Conservation (phyloP, 2,329 filamentous ascomycete species). For the Plectosphaerella cucumerina region DNA sequence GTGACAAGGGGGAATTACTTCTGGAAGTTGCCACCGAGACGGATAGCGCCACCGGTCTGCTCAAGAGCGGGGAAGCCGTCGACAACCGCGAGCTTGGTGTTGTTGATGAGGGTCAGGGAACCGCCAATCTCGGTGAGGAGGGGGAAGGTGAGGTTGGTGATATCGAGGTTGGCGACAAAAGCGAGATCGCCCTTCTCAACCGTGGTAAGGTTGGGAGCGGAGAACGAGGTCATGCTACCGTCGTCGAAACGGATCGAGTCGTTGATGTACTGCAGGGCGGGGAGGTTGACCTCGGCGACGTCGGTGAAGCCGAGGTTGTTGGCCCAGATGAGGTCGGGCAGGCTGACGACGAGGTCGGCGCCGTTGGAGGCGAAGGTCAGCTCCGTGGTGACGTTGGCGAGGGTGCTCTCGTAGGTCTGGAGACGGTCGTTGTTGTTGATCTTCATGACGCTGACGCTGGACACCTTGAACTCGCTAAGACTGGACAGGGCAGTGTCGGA, state of each 20-base stretch:
- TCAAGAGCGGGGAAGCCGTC: constrained; percentile 64
- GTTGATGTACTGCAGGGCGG: constrained; percentile 68
- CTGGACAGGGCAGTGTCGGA: constrained; percentile 79
- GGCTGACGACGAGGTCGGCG: constrained; percentile 61
- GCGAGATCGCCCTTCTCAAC: constrained; percentile 57
- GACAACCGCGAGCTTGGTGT: constrained; percentile 67
- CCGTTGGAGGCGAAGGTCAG: constrained; percentile 81
- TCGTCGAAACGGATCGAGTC: constrained; percentile 80
- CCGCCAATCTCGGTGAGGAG: constrained; percentile 65
- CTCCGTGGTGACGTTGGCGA: constrained; percentile 68
- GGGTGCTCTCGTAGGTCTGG: constrained; percentile 68
- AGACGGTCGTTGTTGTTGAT: constrained; percentile 91
- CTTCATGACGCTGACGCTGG: constrained; percentile 66
- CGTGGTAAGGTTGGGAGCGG: constrained; percentile 65
- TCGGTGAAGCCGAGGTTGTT: constrained; percentile 59
- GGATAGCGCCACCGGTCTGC: constrained; percentile 73
- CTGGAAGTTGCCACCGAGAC: constrained; percentile 79
- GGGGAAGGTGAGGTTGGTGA: constrained; percentile 74
- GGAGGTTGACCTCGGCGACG: constrained; percentile 68
- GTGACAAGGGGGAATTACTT: constrained; percentile 22
- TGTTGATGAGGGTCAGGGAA: constrained; percentile 85
- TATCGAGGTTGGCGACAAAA: constrained; percentile 57
- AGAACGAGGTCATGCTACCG: constrained; percentile 63
- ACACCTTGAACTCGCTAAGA: constrained; percentile 77
- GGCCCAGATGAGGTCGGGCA: constrained; percentile 70